Evolutionary conservation across 73 alveolate species (phyloP).

Genomic region (Tetrahymena elliotti): DNA sequence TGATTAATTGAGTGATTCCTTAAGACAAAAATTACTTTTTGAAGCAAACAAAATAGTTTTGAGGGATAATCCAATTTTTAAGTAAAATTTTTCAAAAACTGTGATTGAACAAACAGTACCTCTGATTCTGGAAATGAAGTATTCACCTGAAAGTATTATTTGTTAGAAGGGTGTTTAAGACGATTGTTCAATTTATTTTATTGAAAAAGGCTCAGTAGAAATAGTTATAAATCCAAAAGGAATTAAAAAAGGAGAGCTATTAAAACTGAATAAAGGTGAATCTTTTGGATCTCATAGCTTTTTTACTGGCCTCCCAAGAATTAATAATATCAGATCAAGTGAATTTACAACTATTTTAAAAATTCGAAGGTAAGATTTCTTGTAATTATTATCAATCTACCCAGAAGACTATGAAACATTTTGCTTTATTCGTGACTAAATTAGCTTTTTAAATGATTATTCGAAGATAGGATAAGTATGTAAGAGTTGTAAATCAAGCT

Average conservation of each 20-base stretch:
- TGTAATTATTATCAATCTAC: background rate
- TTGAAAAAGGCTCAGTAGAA: slow-evolving; percentile 13
- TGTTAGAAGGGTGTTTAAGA: background rate
- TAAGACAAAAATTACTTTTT: slow-evolving; percentile 13
- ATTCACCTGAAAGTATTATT: slow-evolving; percentile 29
- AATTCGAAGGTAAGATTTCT: slow-evolving; percentile 4
- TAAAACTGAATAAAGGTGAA: slow-evolving; percentile 26
- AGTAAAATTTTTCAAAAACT: slow-evolving; percentile 6
- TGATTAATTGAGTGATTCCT: background rate
- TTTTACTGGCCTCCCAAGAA: slow-evolving; percentile 49
- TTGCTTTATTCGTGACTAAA: background rate
- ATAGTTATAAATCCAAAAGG: background rate
- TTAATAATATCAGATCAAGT: slow-evolving; percentile 46
- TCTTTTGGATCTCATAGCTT: slow-evolving; percentile 49
- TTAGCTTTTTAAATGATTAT: background rate
- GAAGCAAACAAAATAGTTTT: slow-evolving; percentile 12
- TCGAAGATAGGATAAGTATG: background rate
- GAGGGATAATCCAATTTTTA: background rate
- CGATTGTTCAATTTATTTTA: slow-evolving; percentile 21
- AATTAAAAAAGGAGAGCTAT: background rate
- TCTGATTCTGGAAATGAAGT: slow-evolving; percentile 17
- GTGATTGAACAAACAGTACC: background rate
- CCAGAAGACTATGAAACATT: slow-evolving; percentile 9
- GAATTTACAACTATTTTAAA: slow-evolving; percentile 47
- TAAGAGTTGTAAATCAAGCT: background rate